Evolutionary conservation across 148 eudicot species (phyloP), one percentile per base, ranked within the genome.

Genomic region (Rhododendron williamsianum): DNA sequence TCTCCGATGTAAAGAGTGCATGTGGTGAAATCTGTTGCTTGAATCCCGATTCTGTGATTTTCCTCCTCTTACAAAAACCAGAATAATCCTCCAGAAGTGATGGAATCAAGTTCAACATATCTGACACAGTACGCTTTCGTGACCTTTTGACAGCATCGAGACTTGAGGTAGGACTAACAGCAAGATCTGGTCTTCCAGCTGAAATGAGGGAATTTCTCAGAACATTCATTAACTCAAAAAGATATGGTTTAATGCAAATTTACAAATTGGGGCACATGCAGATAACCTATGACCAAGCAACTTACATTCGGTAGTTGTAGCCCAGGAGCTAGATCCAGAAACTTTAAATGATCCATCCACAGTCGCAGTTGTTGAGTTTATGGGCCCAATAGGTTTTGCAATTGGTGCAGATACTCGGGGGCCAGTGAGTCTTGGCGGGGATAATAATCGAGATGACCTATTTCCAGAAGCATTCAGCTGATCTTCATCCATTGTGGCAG

Each of bases 91-190:
- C 92, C 36, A 81, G 82, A 87, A 94, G 94, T 54, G 98, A 93
- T 46, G 99, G 96, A 76, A 97, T 88, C 85, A 90, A 82, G 86
- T 89, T 89, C 85, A 97, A 83, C 91, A 97, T 86, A 74, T 97
- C 98, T 82, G 92, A 85, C 85, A 95, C 86, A 81, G 91, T 89
- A 80, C 99, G 92, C 87, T 97, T 97, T 78, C 93, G 91, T 83
- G 92, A 76, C 86, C 78, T 86, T 78, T 85, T 91, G 36, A 69
- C 78, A 83, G 89, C 86, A 72, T 86, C 89, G 78, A 69, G 81
- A 88, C 89, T 87, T 88, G 93, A 89, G 87, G 85, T 88, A 82
- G 86, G 89, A 88, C 67, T 83, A 46, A 90, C 84, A 87, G 93
- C 88, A 84, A 88, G 82, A 79, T 89, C 91, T 72, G 83, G 87